These are phyloP conservation scores for Emmonsiellopsis sp. DNA, from an alignment of 2,329 filamentous ascomycete species.

Conservation along the genomic window DNA sequence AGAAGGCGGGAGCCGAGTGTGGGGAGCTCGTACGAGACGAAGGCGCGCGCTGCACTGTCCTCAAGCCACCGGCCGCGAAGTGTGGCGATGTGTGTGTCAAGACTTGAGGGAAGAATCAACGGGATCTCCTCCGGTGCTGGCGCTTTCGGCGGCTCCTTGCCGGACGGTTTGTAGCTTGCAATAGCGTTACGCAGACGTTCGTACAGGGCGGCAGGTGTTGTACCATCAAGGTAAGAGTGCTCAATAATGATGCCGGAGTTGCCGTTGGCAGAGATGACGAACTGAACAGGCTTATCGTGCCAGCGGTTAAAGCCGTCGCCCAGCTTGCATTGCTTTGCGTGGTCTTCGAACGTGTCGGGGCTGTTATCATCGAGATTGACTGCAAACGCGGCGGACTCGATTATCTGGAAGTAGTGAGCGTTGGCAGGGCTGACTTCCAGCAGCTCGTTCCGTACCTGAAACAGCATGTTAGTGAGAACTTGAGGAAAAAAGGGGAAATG, in stretches of 20 bases:
- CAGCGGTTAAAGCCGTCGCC: slow-evolving; percentile 17
- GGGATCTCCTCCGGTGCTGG: neutral
- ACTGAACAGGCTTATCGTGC: slow-evolving; percentile 19
- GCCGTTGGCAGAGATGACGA: slow-evolving; percentile 19
- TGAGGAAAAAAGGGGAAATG: neutral
- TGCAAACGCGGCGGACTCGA: slow-evolving; percentile 18
- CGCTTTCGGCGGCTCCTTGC: neutral
- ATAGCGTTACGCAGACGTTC: neutral
- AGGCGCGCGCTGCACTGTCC: neutral
- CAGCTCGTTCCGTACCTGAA: neutral
- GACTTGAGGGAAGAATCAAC: neutral
- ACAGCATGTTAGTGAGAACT: neutral
- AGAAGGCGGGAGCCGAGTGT: neutral
- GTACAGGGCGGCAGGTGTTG: neutral
- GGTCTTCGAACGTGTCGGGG: slow-evolving; percentile 12
- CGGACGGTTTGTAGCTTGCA: neutral
- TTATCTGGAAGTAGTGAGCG: slow-evolving; percentile 1
- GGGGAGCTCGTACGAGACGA: neutral
- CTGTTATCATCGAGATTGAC: slow-evolving; percentile 17
- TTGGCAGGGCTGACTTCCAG: neutral
- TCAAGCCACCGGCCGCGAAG: neutral
- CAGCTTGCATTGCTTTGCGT: slow-evolving; percentile 12
- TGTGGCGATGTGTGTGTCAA: slow-evolving; percentile 1
- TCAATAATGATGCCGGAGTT: slow-evolving; percentile 16
- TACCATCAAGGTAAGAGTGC: slow-evolving; percentile 18